phyloP scores from a whole-genome alignment of 2,329 filamentous ascomycete genomes.

The Botryotinia narcissicola region DNA sequence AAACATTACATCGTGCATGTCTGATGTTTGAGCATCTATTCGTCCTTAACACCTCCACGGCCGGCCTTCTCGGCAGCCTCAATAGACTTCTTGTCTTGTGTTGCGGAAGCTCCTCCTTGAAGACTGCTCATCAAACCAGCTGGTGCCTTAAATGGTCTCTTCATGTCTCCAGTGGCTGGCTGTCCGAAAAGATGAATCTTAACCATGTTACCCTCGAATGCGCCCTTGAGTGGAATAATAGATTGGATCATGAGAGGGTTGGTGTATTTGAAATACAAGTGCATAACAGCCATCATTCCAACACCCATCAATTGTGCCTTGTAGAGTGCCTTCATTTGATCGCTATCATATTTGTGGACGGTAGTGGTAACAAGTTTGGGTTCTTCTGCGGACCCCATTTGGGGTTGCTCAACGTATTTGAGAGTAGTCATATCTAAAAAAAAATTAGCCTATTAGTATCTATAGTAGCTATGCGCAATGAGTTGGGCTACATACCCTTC shows the following conservation, averaged over 20 bases:
- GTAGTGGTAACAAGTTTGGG: conserved; percentile 96
- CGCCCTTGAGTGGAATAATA: conserved; percentile 95
- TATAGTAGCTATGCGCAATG: neutral
- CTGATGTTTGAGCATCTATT: conserved; percentile 44
- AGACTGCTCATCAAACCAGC: conserved; percentile 81
- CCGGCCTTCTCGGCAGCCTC: conserved; percentile 76
- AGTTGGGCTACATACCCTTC: conserved; percentile 69
- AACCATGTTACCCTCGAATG: conserved; percentile 90
- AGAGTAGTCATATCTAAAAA: conserved; percentile 87
- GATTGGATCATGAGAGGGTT: conserved; percentile 98
- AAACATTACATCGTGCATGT: conserved; percentile 3
- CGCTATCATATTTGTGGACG: conserved; percentile 88
- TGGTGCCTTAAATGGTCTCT: conserved; percentile 89
- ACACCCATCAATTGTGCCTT: conserved; percentile 93
- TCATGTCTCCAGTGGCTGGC: conserved; percentile 83
- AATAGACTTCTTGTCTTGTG: conserved; percentile 90
- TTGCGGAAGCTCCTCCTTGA: conserved; percentile 63
- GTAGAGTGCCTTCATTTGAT: conserved; percentile 80
- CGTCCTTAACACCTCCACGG: conserved; percentile 68
- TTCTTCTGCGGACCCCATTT: conserved; percentile 91
- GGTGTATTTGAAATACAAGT: conserved; percentile 99
- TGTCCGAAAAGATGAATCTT: conserved; percentile 93
- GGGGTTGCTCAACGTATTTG: conserved; percentile 96
- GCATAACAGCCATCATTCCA: conserved; percentile 98
- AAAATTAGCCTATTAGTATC: neutral